These are phyloP conservation scores for Saitozyma podzolica DNA, from an alignment of 768 basidiomycete species.

Conservation along the genomic window DNA sequence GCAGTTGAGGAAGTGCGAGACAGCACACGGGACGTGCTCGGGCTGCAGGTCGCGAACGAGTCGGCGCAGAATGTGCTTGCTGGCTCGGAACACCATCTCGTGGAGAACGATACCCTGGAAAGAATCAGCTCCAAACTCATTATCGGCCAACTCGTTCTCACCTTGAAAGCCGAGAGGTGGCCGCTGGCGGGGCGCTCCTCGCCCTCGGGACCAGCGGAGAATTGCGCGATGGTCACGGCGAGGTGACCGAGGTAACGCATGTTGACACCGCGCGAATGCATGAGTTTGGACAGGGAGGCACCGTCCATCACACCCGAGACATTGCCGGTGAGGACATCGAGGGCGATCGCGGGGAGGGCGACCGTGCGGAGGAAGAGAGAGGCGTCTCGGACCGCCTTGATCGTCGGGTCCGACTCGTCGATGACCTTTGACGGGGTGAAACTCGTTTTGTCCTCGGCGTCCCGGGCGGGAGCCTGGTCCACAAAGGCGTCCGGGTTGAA, in stretches of 20 bases:
- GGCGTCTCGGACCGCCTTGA: constrained; percentile 56
- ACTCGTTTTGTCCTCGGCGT: constrained; percentile 13
- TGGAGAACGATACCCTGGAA: constrained; percentile 46
- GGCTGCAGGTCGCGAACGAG: constrained; percentile 49
- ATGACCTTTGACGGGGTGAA: constrained; percentile 35
- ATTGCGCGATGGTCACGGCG: constrained; percentile 44
- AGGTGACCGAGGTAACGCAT: constrained; percentile 56
- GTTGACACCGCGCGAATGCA: constrained; percentile 57
- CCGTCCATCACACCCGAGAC: constrained; percentile 53
- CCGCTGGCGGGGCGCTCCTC: constrained; percentile 28
- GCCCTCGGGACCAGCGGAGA: constrained; percentile 37
- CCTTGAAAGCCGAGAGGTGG: constrained; percentile 46
- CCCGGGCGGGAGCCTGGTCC: constrained; percentile 41
- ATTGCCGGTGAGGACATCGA: constrained; percentile 49
- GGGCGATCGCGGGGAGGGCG: constrained; percentile 51
- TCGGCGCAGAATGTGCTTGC: constrained; percentile 54
- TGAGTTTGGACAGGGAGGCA: constrained; percentile 44
- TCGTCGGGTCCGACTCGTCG: constrained; percentile 52
- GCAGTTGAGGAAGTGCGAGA: constrained; percentile 58
- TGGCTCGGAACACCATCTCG: constrained; percentile 56
- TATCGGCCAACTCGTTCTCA: constrained; percentile 2
- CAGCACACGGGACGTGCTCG: constrained; percentile 46
- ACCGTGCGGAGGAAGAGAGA: constrained; percentile 53
- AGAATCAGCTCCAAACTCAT: background rate
- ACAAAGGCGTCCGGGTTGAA: constrained; percentile 58